phyloP scores from a whole-genome alignment of 2,329 filamentous ascomycete genomes.

The Rosellinia necatrix region DNA sequence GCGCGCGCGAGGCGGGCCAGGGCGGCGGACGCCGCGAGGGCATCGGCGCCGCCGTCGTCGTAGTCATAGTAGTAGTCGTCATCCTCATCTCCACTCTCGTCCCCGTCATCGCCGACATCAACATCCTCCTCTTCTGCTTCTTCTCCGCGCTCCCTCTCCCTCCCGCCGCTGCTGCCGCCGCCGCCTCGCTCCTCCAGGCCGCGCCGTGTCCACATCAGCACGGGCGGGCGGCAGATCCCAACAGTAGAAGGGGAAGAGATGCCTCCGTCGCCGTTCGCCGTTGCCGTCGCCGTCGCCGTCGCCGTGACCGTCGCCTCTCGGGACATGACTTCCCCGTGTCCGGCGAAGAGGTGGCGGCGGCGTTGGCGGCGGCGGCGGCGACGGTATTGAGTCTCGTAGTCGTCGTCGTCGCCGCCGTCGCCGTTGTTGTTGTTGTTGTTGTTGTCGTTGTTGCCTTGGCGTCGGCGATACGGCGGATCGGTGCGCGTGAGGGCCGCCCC shows the following conservation, averaged over 20 bases:
- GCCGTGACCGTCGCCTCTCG: conserved; percentile 33
- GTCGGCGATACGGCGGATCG: background rate
- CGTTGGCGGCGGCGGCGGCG: conserved; percentile 3
- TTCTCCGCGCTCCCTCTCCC: too few relatives aligned
- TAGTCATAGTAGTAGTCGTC: too few relatives aligned
- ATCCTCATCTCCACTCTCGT: background rate
- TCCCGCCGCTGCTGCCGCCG: too few relatives aligned
- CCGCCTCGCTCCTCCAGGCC: too few relatives aligned
- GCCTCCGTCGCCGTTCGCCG: conserved; percentile 32
- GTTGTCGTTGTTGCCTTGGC: background rate
- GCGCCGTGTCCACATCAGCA: background rate
- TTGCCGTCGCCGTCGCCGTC: conserved; percentile 22
- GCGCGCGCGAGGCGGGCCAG: conserved; percentile 28
- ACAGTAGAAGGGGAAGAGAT: conserved; percentile 34
- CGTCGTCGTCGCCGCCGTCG: background rate
- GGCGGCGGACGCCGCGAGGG: conserved; percentile 21
- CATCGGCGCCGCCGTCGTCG: too few relatives aligned
- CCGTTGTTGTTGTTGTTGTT: conserved; percentile 8
- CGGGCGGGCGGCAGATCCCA: too few relatives aligned
- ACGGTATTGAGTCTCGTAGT: too few relatives aligned
- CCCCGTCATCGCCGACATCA: too few relatives aligned
- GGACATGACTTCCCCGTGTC: conserved; percentile 28
- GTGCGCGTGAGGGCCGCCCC: background rate
- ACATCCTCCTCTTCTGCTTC: too few relatives aligned
- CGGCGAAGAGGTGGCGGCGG: conserved; percentile 16